A percentile compares a stretch with the other conserved stretches of the same genome.
phyloP scores from a whole-genome alignment of 805 yeast genomes.

The Pichia rugopelliculosa region DNA sequence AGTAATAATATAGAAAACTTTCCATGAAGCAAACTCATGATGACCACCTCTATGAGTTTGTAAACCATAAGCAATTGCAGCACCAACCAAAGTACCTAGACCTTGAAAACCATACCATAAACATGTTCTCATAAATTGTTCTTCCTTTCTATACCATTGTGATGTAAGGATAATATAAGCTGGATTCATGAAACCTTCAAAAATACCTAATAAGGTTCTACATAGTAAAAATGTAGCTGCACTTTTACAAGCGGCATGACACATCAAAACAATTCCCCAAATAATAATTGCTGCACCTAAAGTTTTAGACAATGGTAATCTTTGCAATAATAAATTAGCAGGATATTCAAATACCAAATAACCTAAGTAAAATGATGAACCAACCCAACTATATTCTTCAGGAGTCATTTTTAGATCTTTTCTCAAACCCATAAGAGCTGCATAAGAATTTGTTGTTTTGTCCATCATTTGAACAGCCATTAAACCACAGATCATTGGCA shows the following conservation, averaged over 20 bases:
- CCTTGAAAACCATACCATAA: conserved; percentile 17
- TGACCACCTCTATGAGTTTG: neutral
- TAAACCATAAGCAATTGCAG: conserved; percentile 48
- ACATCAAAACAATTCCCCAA: conserved; percentile 41
- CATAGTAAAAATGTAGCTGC: conserved; percentile 37
- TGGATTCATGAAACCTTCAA: conserved; percentile 26
- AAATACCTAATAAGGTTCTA: conserved; percentile 41
- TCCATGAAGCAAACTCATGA: conserved; percentile 27
- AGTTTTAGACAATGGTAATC: conserved; percentile 30
- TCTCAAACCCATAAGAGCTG: conserved; percentile 39
- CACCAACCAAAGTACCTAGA: conserved; percentile 32
- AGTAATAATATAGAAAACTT: conserved; percentile 33
- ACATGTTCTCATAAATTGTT: conserved; percentile 22
- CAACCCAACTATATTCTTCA: conserved; percentile 41
- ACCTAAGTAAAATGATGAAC: conserved; percentile 32
- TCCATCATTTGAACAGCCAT: conserved; percentile 31
- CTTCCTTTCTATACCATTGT: conserved; percentile 13
- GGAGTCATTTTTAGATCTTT: conserved; percentile 35
- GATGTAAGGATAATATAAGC: conserved; percentile 25
- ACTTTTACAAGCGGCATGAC: conserved; percentile 37
- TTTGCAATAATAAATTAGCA: conserved; percentile 34
- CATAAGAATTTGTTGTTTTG: conserved; percentile 36
- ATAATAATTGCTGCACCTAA: conserved; percentile 30
- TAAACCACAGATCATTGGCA: conserved; percentile 26
- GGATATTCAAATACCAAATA: conserved; percentile 42